These are phyloP conservation scores for Neoboletus magnificus DNA, from an alignment of 768 basidiomycete species.

Conservation along the genomic window DNA sequence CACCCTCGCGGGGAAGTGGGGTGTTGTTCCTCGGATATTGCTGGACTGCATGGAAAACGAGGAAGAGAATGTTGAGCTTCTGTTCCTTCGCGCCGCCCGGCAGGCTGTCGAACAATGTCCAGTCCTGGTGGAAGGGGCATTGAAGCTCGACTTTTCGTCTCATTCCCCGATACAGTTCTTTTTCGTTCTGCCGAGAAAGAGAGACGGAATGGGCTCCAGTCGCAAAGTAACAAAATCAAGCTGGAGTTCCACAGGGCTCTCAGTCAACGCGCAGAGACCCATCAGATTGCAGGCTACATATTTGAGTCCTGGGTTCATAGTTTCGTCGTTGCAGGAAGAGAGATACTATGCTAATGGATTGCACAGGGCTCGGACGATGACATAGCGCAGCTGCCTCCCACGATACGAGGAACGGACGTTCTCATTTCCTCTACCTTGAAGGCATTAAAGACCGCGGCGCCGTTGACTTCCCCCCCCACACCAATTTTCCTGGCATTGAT, in stretches of 20 bases:
- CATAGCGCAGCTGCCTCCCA: background rate
- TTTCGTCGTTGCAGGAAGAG: background rate
- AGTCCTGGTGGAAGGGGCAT: too few species aligned
- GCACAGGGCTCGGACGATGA: too few species aligned
- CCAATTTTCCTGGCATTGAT: background rate
- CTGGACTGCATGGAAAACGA: fast-evolving
- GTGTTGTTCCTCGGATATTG: background rate
- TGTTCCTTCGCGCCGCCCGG: fast-evolving
- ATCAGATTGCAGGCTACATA: background rate
- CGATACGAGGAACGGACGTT: background rate
- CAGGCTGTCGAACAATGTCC: background rate
- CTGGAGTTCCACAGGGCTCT: background rate
- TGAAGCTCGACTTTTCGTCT: background rate
- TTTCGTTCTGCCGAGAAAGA: background rate
- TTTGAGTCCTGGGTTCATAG: background rate
- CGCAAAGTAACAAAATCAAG: fast-evolving
- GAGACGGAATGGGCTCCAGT: background rate
- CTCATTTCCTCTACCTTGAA: background rate
- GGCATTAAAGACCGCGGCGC: fast-evolving
- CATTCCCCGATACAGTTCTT: background rate
- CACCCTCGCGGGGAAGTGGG: background rate
- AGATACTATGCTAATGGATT: background rate
- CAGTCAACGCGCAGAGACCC: background rate
- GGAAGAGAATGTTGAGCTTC: fast-evolving
- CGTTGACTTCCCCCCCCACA: background rate